A percentile compares a stretch with the other conserved stretches of the same genome.
Conservation (phyloP, 257 asterid genomes). For the Verbascum thapsus region DNA sequence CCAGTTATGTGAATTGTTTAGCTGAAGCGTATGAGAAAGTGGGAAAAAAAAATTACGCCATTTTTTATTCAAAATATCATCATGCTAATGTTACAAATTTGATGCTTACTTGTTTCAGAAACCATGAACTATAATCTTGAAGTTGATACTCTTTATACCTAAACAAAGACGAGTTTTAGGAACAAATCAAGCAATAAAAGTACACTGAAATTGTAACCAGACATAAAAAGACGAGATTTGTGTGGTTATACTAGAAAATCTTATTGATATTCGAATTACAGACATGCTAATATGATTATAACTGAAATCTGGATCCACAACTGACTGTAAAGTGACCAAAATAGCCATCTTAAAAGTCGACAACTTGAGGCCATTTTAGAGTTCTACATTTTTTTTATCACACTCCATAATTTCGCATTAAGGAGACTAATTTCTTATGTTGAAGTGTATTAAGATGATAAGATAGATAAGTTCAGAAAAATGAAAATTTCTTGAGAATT, state of each 20-base stretch:
- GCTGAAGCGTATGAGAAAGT: constrained; percentile 48
- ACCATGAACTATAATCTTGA: constrained; percentile 90
- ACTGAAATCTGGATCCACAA: too few species aligned
- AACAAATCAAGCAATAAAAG: too few species aligned
- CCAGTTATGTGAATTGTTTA: constrained; percentile 79
- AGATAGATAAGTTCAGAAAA: neutral
- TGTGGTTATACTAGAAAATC: too few species aligned
- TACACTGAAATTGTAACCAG: too few species aligned
- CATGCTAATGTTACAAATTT: neutral
- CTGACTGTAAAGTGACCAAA: too few species aligned
- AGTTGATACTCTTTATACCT: constrained; percentile 96
- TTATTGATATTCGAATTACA: too few species aligned
- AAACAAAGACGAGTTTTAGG: constrained; percentile 11
- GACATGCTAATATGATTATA: too few species aligned
- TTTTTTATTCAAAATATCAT: neutral
- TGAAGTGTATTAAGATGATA: neutral
- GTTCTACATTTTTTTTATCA: too few species aligned
- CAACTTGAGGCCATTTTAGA: too few species aligned
- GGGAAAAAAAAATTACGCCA: constrained; percentile 4
- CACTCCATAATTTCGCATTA: too few species aligned
- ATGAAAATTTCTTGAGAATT: neutral
- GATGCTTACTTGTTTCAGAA: constrained; percentile 69
- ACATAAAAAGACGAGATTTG: too few species aligned
- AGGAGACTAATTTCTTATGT: neutral
- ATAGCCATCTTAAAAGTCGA: too few species aligned